phyloP scores from a whole-genome alignment of 345 rosid genomes.

The Ceriops tagal region DNA sequence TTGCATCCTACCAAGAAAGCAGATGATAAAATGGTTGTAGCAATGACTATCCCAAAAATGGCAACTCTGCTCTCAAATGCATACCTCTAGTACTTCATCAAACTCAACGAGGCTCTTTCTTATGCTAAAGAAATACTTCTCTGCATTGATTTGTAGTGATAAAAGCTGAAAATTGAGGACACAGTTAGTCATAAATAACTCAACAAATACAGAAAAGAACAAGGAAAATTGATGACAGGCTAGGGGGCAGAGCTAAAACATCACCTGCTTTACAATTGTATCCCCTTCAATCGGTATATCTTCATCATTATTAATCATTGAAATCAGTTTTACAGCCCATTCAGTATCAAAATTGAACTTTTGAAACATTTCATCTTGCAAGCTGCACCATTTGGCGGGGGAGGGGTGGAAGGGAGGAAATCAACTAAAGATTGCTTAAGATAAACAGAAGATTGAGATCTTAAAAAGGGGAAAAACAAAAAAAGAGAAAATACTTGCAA shows the following conservation, averaged over 20 bases:
- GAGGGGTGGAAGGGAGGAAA: background rate
- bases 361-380: slow-evolving; percentile 98
- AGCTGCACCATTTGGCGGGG: slow-evolving; percentile 39
- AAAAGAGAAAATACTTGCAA: background rate
- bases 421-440: slow-evolving; percentile 6
- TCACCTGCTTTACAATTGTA: slow-evolving; percentile 81
- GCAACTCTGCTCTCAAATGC: slow-evolving; percentile 5
- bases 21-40: background rate
- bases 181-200: slow-evolving; percentile 18
- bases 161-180: slow-evolving; percentile 57
- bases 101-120: slow-evolving; percentile 95
- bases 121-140: slow-evolving; percentile 84
- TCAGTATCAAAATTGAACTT: slow-evolving; percentile 90
- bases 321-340: slow-evolving; percentile 89
- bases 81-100: slow-evolving; percentile 95
- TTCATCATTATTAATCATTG: slow-evolving; percentile 77
- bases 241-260: slow-evolving; percentile 12
- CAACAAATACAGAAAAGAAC: background rate
- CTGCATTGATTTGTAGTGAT: slow-evolving; percentile 79
- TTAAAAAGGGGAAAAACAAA: background rate
- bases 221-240: background rate
- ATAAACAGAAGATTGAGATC: background rate
- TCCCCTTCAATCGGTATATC: slow-evolving; percentile 87
- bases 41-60: slow-evolving; percentile 1
- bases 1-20: background rate